Evolutionary conservation across 495 filamentous ascomycete genomes (phyloP).

Genomic region (Daldinia bambusicola): DNA sequence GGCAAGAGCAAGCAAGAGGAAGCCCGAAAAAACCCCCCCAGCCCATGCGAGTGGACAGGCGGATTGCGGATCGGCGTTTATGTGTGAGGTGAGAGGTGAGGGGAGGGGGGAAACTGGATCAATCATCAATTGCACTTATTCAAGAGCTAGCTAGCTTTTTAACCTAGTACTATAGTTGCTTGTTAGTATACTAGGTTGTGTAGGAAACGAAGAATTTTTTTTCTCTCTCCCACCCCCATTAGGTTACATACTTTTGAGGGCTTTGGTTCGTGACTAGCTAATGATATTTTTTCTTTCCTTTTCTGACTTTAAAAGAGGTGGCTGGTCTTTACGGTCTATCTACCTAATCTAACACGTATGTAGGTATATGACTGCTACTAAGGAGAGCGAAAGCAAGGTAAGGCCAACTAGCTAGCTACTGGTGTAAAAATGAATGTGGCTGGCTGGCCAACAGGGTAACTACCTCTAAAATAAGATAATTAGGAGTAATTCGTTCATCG

Average conservation of each 20-base stretch:
- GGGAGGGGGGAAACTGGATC: constrained; percentile 20
- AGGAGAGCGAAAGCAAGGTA: not conserved
- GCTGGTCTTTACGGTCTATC: not conserved
- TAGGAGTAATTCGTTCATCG: not conserved
- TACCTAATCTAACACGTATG: not conserved
- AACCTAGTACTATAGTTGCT: constrained; percentile 29
- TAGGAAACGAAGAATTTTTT: constrained; percentile 30
- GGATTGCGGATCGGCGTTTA: constrained; percentile 37
- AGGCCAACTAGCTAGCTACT: too few relatives aligned
- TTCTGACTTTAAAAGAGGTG: not conserved
- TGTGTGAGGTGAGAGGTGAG: constrained; percentile 13
- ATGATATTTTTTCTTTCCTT: not conserved
- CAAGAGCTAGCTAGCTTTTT: constrained; percentile 6
- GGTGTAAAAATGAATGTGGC: not conserved
- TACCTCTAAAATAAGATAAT: not conserved
- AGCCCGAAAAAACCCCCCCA: not conserved
- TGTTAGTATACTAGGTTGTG: constrained; percentile 28
- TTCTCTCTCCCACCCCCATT: not conserved
- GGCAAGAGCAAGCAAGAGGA: constrained; percentile 6
- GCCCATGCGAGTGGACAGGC: constrained; percentile 14
- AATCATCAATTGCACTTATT: not conserved
- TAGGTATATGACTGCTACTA: not conserved
- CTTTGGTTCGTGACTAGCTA: not conserved
- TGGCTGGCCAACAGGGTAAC: not conserved
- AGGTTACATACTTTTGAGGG: not conserved